These are phyloP conservation scores for Yarrowia porcina DNA, from an alignment of 805 yeast species.

Conservation along the genomic window DNA sequence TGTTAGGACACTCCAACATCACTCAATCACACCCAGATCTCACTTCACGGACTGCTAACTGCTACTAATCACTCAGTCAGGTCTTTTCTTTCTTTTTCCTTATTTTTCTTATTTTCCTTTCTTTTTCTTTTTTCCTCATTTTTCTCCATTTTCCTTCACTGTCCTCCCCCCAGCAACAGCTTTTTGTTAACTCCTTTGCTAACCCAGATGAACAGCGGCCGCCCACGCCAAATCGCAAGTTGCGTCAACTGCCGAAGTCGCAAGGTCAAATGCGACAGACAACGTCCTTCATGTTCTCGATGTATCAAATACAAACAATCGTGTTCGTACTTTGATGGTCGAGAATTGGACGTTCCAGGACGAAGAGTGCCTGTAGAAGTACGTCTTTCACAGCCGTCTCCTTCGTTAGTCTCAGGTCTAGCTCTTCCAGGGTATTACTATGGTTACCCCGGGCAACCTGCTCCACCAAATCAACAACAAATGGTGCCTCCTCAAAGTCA, in stretches of 20 bases:
- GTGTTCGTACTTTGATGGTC: conserved; percentile 5
- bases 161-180: too few relatives aligned
- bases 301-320: conserved; percentile 9
- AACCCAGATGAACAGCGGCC: not conserved
- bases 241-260: conserved; percentile 22
- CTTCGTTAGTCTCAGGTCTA: not conserved
- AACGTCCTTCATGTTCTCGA: not conserved
- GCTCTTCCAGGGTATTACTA: not conserved
- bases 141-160: too few relatives aligned
- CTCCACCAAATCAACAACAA: not conserved
- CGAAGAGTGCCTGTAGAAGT: not conserved
- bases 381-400: not conserved
- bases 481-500: not conserved
- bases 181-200: not conserved
- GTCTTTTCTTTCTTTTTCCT: too few relatives aligned
- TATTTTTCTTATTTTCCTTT: too few relatives aligned
- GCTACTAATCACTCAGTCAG: too few relatives aligned
- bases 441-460: not conserved
- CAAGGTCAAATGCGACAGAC: conserved; percentile 15
- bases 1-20: too few relatives aligned
- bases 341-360: conserved; percentile 2
- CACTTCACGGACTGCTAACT: too few relatives aligned
- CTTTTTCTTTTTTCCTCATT: too few relatives aligned
- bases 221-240: conserved; percentile 1
- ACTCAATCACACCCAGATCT: too few relatives aligned